Base-by-base conservation (phyloP, 1,139 yeast genomes). In the Geotrichum fermentans region DNA sequence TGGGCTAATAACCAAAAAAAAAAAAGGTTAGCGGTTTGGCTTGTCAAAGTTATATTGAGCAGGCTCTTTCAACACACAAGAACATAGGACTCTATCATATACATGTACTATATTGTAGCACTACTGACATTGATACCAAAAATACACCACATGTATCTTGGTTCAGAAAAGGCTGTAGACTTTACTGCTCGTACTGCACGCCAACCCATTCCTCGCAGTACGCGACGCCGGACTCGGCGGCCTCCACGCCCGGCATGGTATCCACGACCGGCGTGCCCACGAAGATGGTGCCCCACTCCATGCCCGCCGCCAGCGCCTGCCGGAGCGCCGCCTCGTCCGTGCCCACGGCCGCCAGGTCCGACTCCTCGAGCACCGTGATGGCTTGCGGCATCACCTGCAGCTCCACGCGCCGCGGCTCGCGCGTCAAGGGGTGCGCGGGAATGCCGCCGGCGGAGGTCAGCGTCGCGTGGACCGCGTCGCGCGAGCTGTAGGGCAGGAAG, bases 211-310 rank as follows among this genome's bases (percentile, higher is more conserved):
- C 98, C 62, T 86, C 89, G 1, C 83, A 77, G 60, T 92, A 92
- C 0, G 87, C 96, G 18, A 88, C 92, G 40, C 80, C 78, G 52
- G 60, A 72, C 1, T 70, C 75, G 56, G 28, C 8, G 28, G 6
- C 28, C 28, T 83, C 84, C 22, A 75, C 63, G 5, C 33, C 43
- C 52, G 94, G 88, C 13, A 79, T 70, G 54, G 70, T 76, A 64
- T 92, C 96, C 54, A 82, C 84, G 3, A 69, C 68, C 58, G 89
- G 94, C 0, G 97, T 86, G 39, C 84, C 88, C 2, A 90, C 85
- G 32, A 88, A 72, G 34, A 92, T 85, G 0, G 97, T 86, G 1
- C 97, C 97, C 98, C 98, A 92, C 54, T 92, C 94, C 95, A 92
- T 92, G 7, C 97, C 97, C 38, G 80, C 80, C 10, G 75, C 65